These are phyloP conservation scores for Fusarium ramigenum DNA, from an alignment of 2,329 filamentous ascomycete genomes.

Conservation along the genomic window DNA sequence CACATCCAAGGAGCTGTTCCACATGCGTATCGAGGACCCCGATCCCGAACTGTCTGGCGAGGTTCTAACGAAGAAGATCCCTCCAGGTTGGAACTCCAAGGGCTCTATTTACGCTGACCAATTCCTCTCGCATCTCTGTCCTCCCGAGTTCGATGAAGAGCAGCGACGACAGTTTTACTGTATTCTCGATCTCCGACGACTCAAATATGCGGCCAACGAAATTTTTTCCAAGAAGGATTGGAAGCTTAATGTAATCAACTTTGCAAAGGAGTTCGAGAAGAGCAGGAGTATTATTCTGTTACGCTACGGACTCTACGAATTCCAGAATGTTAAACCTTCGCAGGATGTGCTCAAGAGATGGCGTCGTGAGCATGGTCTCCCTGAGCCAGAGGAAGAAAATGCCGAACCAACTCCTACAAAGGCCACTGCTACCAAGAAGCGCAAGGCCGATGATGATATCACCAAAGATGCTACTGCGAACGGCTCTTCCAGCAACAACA, in stretches of 20 bases:
- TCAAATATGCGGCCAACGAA: slow-evolving; percentile 70
- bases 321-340: slow-evolving; percentile 69
- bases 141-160: slow-evolving; percentile 65
- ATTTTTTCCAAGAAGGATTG: slow-evolving; percentile 69
- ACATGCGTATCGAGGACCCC: slow-evolving; percentile 67
- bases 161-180: slow-evolving; percentile 71
- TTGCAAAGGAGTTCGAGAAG: slow-evolving; percentile 72
- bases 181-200: slow-evolving; percentile 67
- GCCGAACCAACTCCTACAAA: slow-evolving; percentile 46
- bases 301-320: slow-evolving; percentile 70
- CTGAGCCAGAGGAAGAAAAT: slow-evolving; percentile 59
- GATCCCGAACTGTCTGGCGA: slow-evolving; percentile 66
- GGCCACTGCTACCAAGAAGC: slow-evolving; percentile 57
- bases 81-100: slow-evolving; percentile 60
- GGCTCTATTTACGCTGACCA: slow-evolving; percentile 69
- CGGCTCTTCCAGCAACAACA: slow-evolving; percentile 51
- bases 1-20: slow-evolving; percentile 62
- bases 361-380: slow-evolving; percentile 65
- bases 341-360: slow-evolving; percentile 67
- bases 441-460: slow-evolving; percentile 65
- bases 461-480: slow-evolving; percentile 50
- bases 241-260: slow-evolving; percentile 70
- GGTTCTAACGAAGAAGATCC: slow-evolving; percentile 62
- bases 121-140: slow-evolving; percentile 66
- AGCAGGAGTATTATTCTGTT: slow-evolving; percentile 69